Base-by-base conservation (phyloP, 345 rosid genomes). In the Rhizophora mangle region DNA sequence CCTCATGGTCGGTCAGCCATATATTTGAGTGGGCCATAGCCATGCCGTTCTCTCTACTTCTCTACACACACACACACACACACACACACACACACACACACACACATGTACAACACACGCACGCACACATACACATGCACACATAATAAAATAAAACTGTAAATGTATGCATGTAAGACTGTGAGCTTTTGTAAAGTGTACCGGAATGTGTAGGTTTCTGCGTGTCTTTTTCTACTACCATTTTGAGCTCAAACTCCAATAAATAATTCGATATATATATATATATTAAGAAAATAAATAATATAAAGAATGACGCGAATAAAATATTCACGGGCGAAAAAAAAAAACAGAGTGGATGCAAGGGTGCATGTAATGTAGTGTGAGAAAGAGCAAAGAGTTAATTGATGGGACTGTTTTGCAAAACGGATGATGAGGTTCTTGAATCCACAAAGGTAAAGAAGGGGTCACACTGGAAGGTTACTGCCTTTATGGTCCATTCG, bases 121-220 rank as follows among this genome's bases (percentile, higher is more conserved):
- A 55, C 60, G 31, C 16, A 56, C 49, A 15, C 30, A 4, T 24
- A 56, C 60, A 56, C 60, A 56, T 24, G 60, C 60, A 16, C 26
- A 3, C 60, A 56, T 43, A 10, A 39, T 39, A 39, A 39, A 37
- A 7, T 37, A 21, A 54, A 21, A 54, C 4, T 22, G 10, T n/a
- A n/a, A 22, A 15, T 64, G 55, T 21, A 16, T 24, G 9, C 30
- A 37, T 36, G 70, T 26, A 6, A 37, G 27, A 68, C 36, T 39
- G 37, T 18, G 60, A 30, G 32, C 66, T 49, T 47, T 43, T 43
- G 49, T 43, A 13, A 43, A 43, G 49, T 21, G 49, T 58, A 64
- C 63, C n/a, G 67, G 78, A 74, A 74, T 68, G 73, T 56, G 60
- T 75, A 54, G 71, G 75, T 51, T 71, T 56, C 34, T 47, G 57